phyloP scores from a whole-genome alignment of 2,329 filamentous ascomycete species.

The Botrytis elliptica region DNA sequence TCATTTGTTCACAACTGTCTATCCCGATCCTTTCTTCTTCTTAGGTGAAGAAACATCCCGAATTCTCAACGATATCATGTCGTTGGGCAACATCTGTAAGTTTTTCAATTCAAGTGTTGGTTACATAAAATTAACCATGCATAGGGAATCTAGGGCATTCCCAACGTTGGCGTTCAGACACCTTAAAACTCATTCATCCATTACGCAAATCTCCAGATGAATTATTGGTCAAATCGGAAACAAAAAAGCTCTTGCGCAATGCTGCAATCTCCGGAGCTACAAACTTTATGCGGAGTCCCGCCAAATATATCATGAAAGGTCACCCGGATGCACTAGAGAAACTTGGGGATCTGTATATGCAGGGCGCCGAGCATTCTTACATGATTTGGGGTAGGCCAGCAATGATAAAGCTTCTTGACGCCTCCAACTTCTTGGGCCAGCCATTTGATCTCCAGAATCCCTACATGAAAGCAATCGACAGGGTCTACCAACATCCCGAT shows the following conservation, averaged over 20 bases:
- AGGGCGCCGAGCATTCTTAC: neutral
- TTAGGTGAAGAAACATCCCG: neutral
- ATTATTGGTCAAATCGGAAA: neutral
- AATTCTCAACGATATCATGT: neutral
- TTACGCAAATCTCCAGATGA: neutral
- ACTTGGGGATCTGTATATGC: neutral
- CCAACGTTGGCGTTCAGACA: neutral
- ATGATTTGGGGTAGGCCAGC: accelerated
- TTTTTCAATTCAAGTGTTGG: neutral
- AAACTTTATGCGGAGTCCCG: neutral
- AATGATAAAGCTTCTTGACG: neutral
- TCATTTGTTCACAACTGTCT: neutral
- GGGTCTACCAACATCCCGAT: too few species aligned
- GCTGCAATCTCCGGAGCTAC: neutral
- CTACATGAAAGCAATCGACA: too few species aligned
- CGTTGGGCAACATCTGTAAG: neutral
- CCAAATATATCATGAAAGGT: neutral
- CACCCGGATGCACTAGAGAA: neutral
- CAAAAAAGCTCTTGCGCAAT: neutral
- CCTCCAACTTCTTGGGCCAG: neutral
- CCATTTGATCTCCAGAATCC: neutral
- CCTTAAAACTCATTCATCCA: neutral
- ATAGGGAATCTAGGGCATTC: neutral
- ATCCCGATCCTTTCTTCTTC: neutral
- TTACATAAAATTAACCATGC: neutral